Evolutionary conservation across 2,329 filamentous ascomycete genomes (phyloP), one percentile per base, ranked within the genome.

Genomic region (Leptographium lundbergii): DNA sequence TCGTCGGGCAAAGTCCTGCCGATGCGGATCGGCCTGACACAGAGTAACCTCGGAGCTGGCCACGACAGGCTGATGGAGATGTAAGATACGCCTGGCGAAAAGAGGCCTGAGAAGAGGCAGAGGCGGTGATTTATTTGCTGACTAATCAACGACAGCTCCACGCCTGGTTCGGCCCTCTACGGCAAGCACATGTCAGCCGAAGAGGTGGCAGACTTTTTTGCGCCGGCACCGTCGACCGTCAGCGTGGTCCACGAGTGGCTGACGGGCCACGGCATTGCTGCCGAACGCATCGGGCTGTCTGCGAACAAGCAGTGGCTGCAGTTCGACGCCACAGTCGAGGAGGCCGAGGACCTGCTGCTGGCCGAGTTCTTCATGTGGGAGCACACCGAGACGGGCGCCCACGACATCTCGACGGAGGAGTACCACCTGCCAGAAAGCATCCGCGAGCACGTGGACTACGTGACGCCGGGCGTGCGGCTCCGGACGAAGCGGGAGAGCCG

Each of bases 381-480:
- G 45, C 60, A 61, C 42, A 7, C 27, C 24, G 34, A 22, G 25
- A 57, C 54, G 1, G 58, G 58, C 24, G 50, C 27, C 13, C 48
- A 47, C 25, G 58, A 59, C 39, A 57, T 59, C 53, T 59, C 58
- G 36, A 57, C 54, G 24, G 36, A 57, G 34, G 63, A 63, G 39
- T 67, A 67, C 65, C 76, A 78, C 61, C 67, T 81, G 4, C 79
- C 79, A 1, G 69, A 70, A 25, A 66, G 74, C 50, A 61, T 81
- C 17, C 70, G 71, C 42, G 63, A 71, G 22, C 76, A 81, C 59
- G 71, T 82, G 56, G 79, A 81, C 67, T 81, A 80, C 66, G 74
- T 82, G 47, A 81, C 75, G 1, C 79, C 79, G 0, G 78, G 78
- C 9, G 73, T 79, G 61, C 77, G 77, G 63, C 70, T 81, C 10